Base-by-base conservation (phyloP, 2,329 filamentous ascomycete species). In the Aspergillus versicolor region DNA sequence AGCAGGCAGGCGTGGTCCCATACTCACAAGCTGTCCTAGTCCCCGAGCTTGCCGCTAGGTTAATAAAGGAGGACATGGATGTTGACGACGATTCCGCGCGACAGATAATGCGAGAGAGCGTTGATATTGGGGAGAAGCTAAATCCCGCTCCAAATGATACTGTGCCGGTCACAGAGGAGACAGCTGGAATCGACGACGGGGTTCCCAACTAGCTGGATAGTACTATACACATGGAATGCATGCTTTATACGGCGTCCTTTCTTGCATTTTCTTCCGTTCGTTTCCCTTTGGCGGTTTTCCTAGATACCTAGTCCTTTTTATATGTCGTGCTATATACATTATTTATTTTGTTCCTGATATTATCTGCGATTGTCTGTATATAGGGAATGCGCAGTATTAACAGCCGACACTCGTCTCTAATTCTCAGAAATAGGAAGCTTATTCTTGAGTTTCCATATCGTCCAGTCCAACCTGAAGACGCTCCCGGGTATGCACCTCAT, bases 21-120 rank as follows among this genome's bases (percentile, higher is more conserved):
- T 93, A 88, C 65, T 84, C 92, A 2, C 88, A 92, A 72, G 80
- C 81, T 1, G 90, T 93, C 1, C 75, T 96, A 59, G 89, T 95
- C 22, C 89, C 90, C 0, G 92, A 96, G 66, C 65, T 85, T 44
- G 79, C 80, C 1, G 71, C 82, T 2, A 63, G 76, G 54, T 70
- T 88, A 17, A 82, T 88, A 17, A 83, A 79, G 72, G 82, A 87
- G 55, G 85, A 88, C 58, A 80, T 85, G 80, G 63, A 70, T 0
- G 76, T 84, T 2, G 67, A 70, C 8, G 72, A 73, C 19, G 77
- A 79, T 21, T 64, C 67, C 38, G 82, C 82, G 13, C 75, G 79
- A 63, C 72, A 74, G 24, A 84, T 92, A 19, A 73, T 93, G 67
- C 76, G 81, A 61, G 83, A 89, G 61, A 91, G 90, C 70, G 84